Conservation (phyloP, 495 filamentous ascomycete genomes). For the Podospora anserina region DNA sequence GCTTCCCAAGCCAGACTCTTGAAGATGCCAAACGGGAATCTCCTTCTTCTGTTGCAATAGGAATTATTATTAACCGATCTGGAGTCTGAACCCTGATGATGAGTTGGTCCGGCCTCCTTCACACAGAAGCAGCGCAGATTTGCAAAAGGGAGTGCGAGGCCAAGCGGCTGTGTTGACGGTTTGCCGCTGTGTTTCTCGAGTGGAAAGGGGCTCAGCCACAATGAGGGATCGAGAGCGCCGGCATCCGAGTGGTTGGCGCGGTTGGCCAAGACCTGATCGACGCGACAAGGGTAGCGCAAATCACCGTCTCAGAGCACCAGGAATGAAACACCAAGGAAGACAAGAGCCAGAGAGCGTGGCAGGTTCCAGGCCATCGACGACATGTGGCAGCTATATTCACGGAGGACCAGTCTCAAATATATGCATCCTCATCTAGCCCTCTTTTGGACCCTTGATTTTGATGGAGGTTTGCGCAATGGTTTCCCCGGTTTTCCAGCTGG, state of each 20-base stretch:
- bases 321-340: slow-evolving; percentile 9
- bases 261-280: slow-evolving; percentile 21
- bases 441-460: not conserved
- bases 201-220: slow-evolving; percentile 21
- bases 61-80: not conserved
- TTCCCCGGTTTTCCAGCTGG: not conserved
- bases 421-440: not conserved
- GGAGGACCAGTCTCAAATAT: not conserved
- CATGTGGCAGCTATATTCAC: not conserved
- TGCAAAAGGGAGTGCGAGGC: not conserved
- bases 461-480: not conserved
- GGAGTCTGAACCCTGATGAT: not conserved
- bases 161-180: slow-evolving; percentile 1
- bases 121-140: not conserved
- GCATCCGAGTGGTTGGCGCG: slow-evolving; percentile 11
- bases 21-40: not conserved
- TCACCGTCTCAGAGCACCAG: not conserved
- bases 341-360: not conserved
- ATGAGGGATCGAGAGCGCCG: slow-evolving; percentile 13
- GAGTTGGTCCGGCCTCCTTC: not conserved
- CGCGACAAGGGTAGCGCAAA: slow-evolving; percentile 4
- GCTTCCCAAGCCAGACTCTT: not conserved
- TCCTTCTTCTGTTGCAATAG: not conserved
- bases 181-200: slow-evolving; percentile 16
- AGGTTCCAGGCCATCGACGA: not conserved